phyloP scores from a whole-genome alignment of 345 rosid genomes.

The Pugionium dolabratum region DNA sequence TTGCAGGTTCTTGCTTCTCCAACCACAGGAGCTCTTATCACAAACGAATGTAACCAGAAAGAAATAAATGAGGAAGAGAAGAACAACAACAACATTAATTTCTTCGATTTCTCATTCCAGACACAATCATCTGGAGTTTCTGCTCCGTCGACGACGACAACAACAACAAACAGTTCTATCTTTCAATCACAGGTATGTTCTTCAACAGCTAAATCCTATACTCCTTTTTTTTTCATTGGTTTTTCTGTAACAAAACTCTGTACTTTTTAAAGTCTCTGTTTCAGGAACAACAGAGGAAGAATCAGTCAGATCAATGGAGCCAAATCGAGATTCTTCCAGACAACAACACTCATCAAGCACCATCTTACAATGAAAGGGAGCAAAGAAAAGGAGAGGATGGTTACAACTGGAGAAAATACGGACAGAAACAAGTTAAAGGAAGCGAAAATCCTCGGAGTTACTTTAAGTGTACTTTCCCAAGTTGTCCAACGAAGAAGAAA shows the following conservation, averaged over 20 bases:
- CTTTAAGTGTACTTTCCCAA: slow-evolving; percentile 86
- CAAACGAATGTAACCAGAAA: slow-evolving; percentile 40
- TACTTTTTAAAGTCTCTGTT: too few relatives aligned
- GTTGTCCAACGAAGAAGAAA: slow-evolving; percentile 90
- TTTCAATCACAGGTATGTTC: slow-evolving; percentile 47
- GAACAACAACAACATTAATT: slow-evolving; percentile 34
- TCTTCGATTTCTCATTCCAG: slow-evolving; percentile 78
- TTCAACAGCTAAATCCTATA: background rate
- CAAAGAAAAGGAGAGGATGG: slow-evolving; percentile 83
- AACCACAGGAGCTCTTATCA: slow-evolving; percentile 65
- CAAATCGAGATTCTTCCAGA: slow-evolving; percentile 20
- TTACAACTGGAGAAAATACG: slow-evolving; percentile 96
- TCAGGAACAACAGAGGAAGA: too few relatives aligned
- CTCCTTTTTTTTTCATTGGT: too few relatives aligned
- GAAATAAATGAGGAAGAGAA: slow-evolving; percentile 33
- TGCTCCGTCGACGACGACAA: slow-evolving; percentile 27
- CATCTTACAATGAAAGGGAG: slow-evolving; percentile 44
- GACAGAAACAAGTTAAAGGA: slow-evolving; percentile 96
- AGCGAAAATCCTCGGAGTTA: slow-evolving; percentile 97
- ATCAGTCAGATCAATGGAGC: slow-evolving; percentile 26
- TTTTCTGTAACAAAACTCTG: too few relatives aligned
- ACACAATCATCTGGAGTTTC: slow-evolving; percentile 45
- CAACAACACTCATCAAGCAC: slow-evolving; percentile 20
- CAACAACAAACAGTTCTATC: slow-evolving; percentile 34
- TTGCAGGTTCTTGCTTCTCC: slow-evolving; percentile 74